Evolutionary conservation across 306 rosid genomes (phyloP).

Genomic region (Argentina anserina): DNA sequence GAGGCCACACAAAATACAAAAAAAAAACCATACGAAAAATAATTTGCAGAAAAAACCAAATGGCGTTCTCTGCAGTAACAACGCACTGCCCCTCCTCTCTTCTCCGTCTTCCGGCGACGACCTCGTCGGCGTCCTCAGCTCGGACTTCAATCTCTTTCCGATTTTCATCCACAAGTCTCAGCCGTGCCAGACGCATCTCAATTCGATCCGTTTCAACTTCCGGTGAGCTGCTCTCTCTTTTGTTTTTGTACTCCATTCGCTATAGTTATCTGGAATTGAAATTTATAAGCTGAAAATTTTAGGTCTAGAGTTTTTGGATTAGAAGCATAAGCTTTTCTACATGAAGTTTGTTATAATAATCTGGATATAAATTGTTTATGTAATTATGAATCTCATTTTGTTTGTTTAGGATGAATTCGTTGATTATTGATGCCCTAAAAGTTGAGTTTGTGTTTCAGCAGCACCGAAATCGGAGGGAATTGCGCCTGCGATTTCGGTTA

Average conservation of each 20-base stretch:
- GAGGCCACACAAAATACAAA: background rate
- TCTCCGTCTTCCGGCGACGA: slow-evolving; percentile 37
- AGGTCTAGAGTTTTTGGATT: background rate
- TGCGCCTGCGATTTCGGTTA: slow-evolving; percentile 46
- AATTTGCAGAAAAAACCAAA: background rate
- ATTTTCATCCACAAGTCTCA: slow-evolving; percentile 32
- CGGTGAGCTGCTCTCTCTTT: slow-evolving; percentile 29
- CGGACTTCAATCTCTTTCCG: slow-evolving; percentile 42
- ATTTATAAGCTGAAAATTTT: background rate
- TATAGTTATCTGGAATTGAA: slow-evolving; percentile 3
- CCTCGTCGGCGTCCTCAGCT: slow-evolving; percentile 20
- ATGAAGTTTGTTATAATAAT: too few species aligned
- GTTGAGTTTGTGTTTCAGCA: slow-evolving; percentile 26
- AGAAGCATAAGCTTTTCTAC: too few species aligned
- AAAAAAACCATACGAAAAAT: background rate
- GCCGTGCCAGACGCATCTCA: slow-evolving; percentile 41
- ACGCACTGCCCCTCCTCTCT: slow-evolving; percentile 39
- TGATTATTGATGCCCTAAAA: background rate
- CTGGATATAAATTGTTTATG: too few species aligned
- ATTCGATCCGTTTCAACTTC: slow-evolving; percentile 67
- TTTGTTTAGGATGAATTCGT: background rate
- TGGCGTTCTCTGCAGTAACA: slow-evolving; percentile 65
- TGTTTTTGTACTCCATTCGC: background rate
- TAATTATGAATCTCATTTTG: background rate
- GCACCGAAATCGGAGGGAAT: slow-evolving; percentile 42